These are phyloP conservation scores for Aspergillus unguis DNA, from an alignment of 2,329 filamentous ascomycete genomes.

Conservation along the genomic window DNA sequence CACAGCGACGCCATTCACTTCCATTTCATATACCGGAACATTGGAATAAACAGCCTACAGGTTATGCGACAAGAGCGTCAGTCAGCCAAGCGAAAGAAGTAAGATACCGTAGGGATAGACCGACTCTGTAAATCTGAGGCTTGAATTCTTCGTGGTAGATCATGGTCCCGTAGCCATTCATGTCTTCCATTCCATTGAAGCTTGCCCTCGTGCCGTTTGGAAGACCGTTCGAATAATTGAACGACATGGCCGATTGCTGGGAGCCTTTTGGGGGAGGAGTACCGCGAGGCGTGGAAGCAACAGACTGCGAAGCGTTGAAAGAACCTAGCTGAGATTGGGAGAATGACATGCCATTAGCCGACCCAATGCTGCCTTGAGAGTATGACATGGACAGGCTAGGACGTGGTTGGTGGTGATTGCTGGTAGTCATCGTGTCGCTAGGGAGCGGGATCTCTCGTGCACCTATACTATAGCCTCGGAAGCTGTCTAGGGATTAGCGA, in stretches of 20 bases:
- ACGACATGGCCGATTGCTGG: slow-evolving; percentile 43
- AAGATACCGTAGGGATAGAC: slow-evolving; percentile 14
- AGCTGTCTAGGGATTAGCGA: slow-evolving; percentile 8
- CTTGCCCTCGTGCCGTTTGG: slow-evolving; percentile 31
- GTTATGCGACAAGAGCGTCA: slow-evolving; percentile 10
- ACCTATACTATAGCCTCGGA: slow-evolving; percentile 1
- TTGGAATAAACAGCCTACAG: slow-evolving; percentile 82
- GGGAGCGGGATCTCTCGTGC: slow-evolving; percentile 7
- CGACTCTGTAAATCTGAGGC: slow-evolving; percentile 49
- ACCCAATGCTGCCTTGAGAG: slow-evolving; percentile 39
- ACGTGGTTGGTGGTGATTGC: slow-evolving; percentile 27
- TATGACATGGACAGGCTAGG: slow-evolving; percentile 36
- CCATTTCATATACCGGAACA: slow-evolving; percentile 97
- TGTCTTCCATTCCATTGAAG: slow-evolving; percentile 41
- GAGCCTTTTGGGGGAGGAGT: slow-evolving; percentile 43
- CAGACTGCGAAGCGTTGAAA: slow-evolving; percentile 45
- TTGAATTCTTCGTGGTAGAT: slow-evolving; percentile 40
- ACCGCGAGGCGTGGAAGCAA: slow-evolving; percentile 44
- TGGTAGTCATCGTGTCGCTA: slow-evolving; percentile 29
- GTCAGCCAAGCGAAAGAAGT: slow-evolving; percentile 1
- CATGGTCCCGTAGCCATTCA: slow-evolving; percentile 39
- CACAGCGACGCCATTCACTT: slow-evolving; percentile 85
- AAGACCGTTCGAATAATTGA: slow-evolving; percentile 38
- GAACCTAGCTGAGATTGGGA: slow-evolving; percentile 41
- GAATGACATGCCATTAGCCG: slow-evolving; percentile 37